Evolutionary conservation across 2,329 filamentous ascomycete genomes (phyloP), one percentile per base, ranked within the genome.

Genomic region (Colletotrichum sp.): DNA sequence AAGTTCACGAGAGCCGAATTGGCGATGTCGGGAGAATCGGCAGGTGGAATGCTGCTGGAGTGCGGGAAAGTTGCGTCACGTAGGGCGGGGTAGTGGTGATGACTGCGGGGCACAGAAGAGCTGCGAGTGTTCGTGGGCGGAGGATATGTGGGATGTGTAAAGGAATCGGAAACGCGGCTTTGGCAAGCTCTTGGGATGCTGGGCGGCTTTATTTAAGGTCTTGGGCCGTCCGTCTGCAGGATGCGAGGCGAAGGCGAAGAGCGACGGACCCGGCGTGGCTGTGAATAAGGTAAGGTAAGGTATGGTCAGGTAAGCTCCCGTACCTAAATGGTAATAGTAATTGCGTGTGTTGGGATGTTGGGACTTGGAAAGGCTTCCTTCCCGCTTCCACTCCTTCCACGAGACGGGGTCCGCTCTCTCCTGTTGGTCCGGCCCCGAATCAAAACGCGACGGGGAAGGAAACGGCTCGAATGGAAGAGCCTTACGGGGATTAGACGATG

Each of bases 51-150:
- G 6, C 15, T 66, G 60, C 43, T 48, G 43, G 9, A 48, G 3
- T 48, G 43, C 43, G 43, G 43, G 43, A 21, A 66, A 28, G 57
- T 71, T 67, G 74, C 61, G 71, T 75, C 74, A 71, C 55, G 64
- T 16, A 36, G 26, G 65, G 71, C 66, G 74, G 74, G 71, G 65
- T 68, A 68, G 52, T 9, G 59, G 34, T 61, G 59, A 30, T 34
- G 60, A 57, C 32, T 71, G 74, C 71, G 67, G 74, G 55, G 67
- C 70, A 67, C 21, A 10, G 15, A n/a, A 48, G 6, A 55, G 21
- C 60, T 64, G 48, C 57, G n/a, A 39, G 36, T 28, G 5, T 5
- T 69, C 9, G n/a, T 28, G 43, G 36, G 21, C 43, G 28, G 21
- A 28, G 24, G 34, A 48, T 12, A 48, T 13, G 43, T 48, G n/a